Conservation (phyloP, 2,329 filamentous ascomycete species). For the Ophiostoma fasciatum region DNA sequence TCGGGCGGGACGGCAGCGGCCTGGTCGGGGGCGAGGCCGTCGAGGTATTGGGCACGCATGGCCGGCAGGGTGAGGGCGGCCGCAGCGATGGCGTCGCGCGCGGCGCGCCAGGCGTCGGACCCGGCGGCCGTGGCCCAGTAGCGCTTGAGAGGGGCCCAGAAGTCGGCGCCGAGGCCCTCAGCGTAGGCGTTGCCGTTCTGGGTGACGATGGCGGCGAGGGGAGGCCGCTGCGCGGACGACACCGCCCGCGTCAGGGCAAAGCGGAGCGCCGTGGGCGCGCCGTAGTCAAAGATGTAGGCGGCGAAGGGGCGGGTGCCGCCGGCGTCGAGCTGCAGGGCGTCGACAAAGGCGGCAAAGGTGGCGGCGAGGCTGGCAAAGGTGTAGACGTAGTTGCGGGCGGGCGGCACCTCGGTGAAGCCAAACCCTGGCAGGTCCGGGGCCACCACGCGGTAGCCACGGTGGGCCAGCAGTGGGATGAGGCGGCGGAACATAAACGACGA, state of each 20-base stretch:
- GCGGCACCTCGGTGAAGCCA: constrained; percentile 37
- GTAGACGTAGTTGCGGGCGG: constrained; percentile 28
- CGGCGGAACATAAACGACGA: constrained; percentile 30
- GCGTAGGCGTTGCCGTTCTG: constrained; percentile 49
- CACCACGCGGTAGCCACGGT: constrained; percentile 25
- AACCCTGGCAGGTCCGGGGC: constrained; percentile 46
- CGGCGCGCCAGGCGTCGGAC: constrained; percentile 7
- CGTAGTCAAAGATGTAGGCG: constrained; percentile 50
- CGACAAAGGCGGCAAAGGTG: constrained; percentile 33
- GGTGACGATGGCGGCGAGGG: constrained; percentile 34
- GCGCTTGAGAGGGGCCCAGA: constrained; percentile 33
- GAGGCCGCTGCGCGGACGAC: constrained; percentile 10
- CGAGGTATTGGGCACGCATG: constrained; percentile 29
- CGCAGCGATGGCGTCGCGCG: constrained; percentile 20
- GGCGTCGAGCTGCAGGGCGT: constrained; percentile 24
- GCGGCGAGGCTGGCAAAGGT: constrained; percentile 36
- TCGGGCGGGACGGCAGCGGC: constrained; percentile 24
- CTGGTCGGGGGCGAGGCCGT: constrained; percentile 23
- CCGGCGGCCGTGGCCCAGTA: constrained; percentile 28
- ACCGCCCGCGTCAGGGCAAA: constrained; percentile 34
- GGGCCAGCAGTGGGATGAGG: constrained; percentile 26
- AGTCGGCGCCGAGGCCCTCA: constrained; percentile 33
- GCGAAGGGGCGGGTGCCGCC: constrained; percentile 26
- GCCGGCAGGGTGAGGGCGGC: constrained; percentile 21
- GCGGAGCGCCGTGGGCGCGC: constrained; percentile 38